Evolutionary conservation across 2,329 filamentous ascomycete species (phyloP).

Genomic region (Grosmannia serpens): DNA sequence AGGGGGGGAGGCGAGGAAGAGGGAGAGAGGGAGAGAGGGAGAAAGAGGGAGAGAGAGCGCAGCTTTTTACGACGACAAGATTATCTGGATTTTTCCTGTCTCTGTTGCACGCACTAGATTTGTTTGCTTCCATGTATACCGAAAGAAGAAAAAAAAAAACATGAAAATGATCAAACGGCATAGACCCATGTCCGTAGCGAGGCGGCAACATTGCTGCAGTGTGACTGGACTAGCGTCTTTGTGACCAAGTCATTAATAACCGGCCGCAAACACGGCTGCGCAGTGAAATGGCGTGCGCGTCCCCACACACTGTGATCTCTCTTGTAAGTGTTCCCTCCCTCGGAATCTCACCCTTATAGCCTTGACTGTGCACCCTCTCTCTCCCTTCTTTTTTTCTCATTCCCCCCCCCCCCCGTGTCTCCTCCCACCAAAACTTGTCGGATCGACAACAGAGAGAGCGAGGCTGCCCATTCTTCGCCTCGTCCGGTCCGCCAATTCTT

Average conservation of each 20-base stretch:
- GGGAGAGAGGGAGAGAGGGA: neutral
- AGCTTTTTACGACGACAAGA: neutral
- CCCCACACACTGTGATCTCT: no score
- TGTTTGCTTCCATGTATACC: neutral
- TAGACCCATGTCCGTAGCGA: neutral
- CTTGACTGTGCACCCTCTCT: neutral
- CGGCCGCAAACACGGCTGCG: no score
- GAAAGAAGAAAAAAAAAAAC: neutral
- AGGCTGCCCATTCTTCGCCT: no score
- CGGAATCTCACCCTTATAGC: neutral
- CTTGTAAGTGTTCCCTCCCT: neutral
- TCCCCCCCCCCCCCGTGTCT: neutral
- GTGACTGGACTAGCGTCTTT: no score
- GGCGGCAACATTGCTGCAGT: no score
- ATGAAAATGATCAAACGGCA: neutral
- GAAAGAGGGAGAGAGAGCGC: neutral
- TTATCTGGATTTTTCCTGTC: neutral
- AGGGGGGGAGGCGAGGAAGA: conserved; percentile 16
- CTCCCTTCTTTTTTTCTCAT: neutral
- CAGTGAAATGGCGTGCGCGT: no score
- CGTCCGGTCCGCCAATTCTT: no score
- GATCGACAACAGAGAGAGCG: neutral
- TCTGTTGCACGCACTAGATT: neutral
- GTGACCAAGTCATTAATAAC: no score
- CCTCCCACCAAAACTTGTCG: neutral